Evolutionary conservation across 306 rosid genomes (phyloP), one percentile per base, ranked within the genome.

Genomic region (Castanopsis chinensis): DNA sequence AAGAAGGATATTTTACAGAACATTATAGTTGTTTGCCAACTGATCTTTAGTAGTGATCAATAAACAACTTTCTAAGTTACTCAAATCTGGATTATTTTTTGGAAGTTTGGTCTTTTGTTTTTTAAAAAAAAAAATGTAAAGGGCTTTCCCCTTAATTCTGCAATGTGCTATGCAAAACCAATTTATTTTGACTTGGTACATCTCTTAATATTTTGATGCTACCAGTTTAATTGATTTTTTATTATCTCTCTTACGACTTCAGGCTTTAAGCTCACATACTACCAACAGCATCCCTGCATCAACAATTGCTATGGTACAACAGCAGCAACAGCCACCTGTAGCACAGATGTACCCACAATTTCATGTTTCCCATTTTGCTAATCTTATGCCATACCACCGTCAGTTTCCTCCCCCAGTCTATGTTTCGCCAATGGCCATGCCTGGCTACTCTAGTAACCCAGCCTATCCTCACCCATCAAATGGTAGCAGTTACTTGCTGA

Each of bases 321-420:
- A 92, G 73, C 97, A 89, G 18, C 84, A 81, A 33, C 90, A 84
- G 71, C 90, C 91, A 23, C 87, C 87, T 14, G 94, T 93, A 78
- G 92, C 97, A 7, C 99, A 93, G 87, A 90, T 96, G 96, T 96
- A 96, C 85, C 99, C 99, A 0, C 98, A 91, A 91, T 93, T 96
- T 79, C 99, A 95, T 58, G 90, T 95, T 80, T 86, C 97, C 11
- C 99, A 93, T 85, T 96, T 68, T 76, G 88, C 97, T 20, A 96
- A 93, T 80, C 92, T 89, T 20, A 88, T 96, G 98, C 99, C 99
- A 7, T 91, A 84, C 84, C 97, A 84, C 83, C 97, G 98, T 19
- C 99, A 96, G 76, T 96, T 79, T 79, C 81, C 93, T 63, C 88
- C 99, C 8, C 99, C 99, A 0, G 92, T 96, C 71, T 96, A 93